Evolutionary conservation across 148 eudicot species (phyloP).

Genomic region (Heliamphora exappendiculata): DNA sequence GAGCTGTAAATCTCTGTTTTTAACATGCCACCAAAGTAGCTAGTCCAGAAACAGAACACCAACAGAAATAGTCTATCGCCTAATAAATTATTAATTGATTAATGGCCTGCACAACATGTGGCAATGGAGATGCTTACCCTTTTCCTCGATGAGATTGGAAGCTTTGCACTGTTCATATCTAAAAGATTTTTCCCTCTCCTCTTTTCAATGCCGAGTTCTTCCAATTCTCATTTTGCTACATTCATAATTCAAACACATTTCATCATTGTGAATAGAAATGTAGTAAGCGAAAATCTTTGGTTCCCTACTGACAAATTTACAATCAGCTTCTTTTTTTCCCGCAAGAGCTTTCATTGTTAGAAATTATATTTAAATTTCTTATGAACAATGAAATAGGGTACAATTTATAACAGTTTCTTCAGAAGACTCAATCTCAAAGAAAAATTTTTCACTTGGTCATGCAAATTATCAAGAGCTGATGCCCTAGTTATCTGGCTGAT

Average conservation of each 20-base stretch:
- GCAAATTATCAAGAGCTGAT: slow-evolving; percentile 52
- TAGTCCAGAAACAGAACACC: background rate
- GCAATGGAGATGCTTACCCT: slow-evolving; percentile 41
- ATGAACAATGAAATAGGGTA: slow-evolving; percentile 13
- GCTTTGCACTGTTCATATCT: slow-evolving; percentile 42
- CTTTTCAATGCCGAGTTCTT: slow-evolving; percentile 49
- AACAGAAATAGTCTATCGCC: background rate
- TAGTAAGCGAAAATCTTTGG: background rate
- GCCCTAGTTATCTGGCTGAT: slow-evolving; percentile 46
- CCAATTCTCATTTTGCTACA: slow-evolving; percentile 61
- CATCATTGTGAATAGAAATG: background rate
- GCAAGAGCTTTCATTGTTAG: background rate
- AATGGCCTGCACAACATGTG: background rate
- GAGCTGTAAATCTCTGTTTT: background rate
- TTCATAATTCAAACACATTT: slow-evolving; percentile 8
- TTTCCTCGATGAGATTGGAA: slow-evolving; percentile 43
- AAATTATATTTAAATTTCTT: background rate
- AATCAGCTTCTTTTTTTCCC: background rate
- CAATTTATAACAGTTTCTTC: slow-evolving; percentile 59
- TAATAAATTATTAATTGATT: background rate
- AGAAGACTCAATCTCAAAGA: slow-evolving; percentile 65
- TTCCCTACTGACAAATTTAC: background rate
- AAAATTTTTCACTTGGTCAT: slow-evolving; percentile 53
- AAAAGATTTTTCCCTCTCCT: slow-evolving; percentile 42
- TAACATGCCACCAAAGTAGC: background rate